A percentile compares a stretch with the other conserved stretches of the same genome.
Conservation (phyloP, 1,284 basidiomycete species). For the Heterobasidion annosum region DNA sequence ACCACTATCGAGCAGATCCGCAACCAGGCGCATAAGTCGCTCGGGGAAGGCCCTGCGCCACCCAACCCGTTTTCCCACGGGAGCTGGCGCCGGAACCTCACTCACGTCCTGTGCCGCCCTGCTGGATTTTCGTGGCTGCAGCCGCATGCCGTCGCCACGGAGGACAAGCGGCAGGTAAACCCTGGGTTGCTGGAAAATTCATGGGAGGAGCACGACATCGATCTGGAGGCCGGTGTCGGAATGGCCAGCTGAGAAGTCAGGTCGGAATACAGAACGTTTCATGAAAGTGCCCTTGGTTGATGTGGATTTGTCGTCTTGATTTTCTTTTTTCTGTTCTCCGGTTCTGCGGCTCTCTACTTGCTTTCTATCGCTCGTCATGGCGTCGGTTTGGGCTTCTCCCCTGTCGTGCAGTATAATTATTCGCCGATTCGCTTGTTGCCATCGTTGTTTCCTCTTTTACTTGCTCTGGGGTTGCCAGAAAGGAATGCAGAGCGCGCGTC, state of each 20-base stretch:
- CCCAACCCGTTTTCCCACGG: slow-evolving; percentile 77
- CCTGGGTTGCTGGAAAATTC: slow-evolving; percentile 31
- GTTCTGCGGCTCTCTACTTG: not conserved
- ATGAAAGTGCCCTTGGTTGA: not conserved
- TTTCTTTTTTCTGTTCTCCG: not conserved
- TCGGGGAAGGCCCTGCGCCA: slow-evolving; percentile 51
- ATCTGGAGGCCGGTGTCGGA: not conserved
- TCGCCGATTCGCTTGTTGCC: too few relatives aligned
- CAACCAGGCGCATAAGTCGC: slow-evolving; percentile 67
- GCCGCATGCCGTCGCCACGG: slow-evolving; percentile 41
- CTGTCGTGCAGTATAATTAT: not conserved
- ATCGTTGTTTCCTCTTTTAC: too few relatives aligned
- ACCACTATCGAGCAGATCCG: slow-evolving; percentile 93
- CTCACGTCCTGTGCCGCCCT: slow-evolving; percentile 64
- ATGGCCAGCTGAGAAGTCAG: not conserved
- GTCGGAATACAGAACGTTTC: not conserved
- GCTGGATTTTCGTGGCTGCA: slow-evolving; percentile 65
- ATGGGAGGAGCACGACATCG: not conserved
- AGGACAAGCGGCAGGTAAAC: slow-evolving; percentile 62
- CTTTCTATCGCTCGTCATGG: not conserved
- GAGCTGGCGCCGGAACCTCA: slow-evolving; percentile 57
- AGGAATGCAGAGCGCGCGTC: too few relatives aligned
- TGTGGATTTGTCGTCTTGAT: not conserved
- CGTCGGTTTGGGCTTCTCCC: not conserved
- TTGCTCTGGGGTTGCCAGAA: too few relatives aligned